phyloP scores from a whole-genome alignment of 306 rosid species.

The Medicago ruthenica region DNA sequence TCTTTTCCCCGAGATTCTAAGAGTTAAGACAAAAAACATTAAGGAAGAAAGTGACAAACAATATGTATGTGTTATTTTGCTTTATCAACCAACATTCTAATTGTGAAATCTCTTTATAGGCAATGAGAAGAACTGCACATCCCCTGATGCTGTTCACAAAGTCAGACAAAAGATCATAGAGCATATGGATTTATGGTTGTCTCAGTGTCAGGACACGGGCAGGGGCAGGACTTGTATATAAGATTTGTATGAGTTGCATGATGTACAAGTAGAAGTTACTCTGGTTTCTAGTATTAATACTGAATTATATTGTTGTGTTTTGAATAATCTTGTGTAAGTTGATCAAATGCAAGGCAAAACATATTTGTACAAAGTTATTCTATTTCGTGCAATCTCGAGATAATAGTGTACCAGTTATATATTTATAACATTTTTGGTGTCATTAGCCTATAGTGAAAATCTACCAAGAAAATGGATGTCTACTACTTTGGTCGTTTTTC shows the following conservation, averaged over 20 bases:
- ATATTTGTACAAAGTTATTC: neutral
- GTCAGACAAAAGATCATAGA: slow-evolving; percentile 80
- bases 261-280: slow-evolving; percentile 18
- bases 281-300: slow-evolving; percentile 24
- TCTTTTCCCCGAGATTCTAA: neutral
- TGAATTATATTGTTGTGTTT: neutral
- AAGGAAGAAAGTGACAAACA: neutral
- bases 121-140: slow-evolving; percentile 71
- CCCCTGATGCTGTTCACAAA: slow-evolving; percentile 80
- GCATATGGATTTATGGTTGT: slow-evolving; percentile 82
- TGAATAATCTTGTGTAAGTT: slow-evolving; percentile 15
- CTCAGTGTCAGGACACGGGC: slow-evolving; percentile 59
- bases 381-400: neutral
- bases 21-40: neutral
- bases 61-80: neutral
- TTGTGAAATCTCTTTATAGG: slow-evolving; percentile 54
- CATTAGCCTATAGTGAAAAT: neutral
- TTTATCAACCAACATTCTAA: slow-evolving; percentile 30
- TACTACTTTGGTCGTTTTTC: too few relatives aligned
- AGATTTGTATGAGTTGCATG: slow-evolving; percentile 18
- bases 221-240: slow-evolving; percentile 46
- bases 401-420: neutral
- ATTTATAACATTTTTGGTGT: neutral
- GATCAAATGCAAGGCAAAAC: slow-evolving; percentile 15
- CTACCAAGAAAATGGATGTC: neutral